These are phyloP conservation scores for Schizothecium vesticola DNA, from an alignment of 495 filamentous ascomycete species.

Conservation along the genomic window DNA sequence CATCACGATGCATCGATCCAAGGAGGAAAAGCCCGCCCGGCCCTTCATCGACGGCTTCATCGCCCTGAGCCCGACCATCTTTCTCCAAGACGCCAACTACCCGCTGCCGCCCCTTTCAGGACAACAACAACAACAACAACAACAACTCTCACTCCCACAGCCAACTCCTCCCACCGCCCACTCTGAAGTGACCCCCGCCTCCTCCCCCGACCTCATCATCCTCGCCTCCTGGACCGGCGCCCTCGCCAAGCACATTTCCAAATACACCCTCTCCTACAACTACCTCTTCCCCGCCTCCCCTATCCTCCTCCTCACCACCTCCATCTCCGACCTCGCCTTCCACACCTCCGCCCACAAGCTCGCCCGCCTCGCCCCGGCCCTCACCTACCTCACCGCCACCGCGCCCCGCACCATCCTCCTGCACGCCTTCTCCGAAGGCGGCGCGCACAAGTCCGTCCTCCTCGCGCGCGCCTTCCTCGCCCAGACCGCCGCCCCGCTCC, in stretches of 20 bases:
- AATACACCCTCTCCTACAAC: constrained; percentile 40
- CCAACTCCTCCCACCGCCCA: not conserved
- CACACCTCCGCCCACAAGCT: constrained; percentile 13
- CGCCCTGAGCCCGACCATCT: constrained; percentile 11
- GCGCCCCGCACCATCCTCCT: constrained; percentile 28
- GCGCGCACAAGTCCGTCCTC: constrained; percentile 28
- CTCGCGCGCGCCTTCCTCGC: constrained; percentile 24
- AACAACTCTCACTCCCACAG: not conserved
- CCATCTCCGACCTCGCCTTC: constrained; percentile 19
- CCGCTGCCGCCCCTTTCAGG: not conserved
- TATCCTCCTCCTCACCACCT: constrained; percentile 32
- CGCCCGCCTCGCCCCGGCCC: constrained; percentile 14
- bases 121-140: not conserved
- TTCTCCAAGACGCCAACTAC: constrained; percentile 10
- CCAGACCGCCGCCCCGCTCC: constrained; percentile 12
- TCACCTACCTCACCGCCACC: constrained; percentile 9
- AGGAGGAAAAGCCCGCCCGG: not conserved
- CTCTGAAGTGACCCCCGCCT: not conserved
- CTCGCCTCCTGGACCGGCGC: constrained; percentile 43
- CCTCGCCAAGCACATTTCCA: constrained; percentile 33
- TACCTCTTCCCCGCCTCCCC: constrained; percentile 33
- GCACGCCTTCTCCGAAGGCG: constrained; percentile 43
- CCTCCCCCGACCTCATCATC: constrained; percentile 34
- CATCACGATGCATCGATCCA: not conserved
- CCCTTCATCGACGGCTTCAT: constrained; percentile 14